These are phyloP conservation scores for Furculomyces boomerangus DNA, from an alignment of 371 early-diverging fungal species.

Conservation along the genomic window DNA sequence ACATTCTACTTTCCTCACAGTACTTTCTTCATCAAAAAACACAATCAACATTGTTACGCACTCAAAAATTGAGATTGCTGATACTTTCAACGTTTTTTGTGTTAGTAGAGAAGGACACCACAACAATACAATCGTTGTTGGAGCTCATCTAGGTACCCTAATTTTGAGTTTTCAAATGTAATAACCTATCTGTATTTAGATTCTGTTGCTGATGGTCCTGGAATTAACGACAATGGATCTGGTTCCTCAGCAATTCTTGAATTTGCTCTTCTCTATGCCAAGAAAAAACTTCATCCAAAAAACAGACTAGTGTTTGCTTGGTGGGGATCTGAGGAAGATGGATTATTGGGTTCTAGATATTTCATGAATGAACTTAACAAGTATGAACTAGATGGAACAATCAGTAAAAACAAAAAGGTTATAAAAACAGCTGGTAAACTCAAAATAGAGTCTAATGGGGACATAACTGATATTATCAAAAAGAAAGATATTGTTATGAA, in stretches of 20 bases:
- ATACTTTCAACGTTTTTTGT: slow-evolving; percentile 22
- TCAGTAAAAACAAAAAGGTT: too few species aligned
- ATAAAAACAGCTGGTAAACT: too few species aligned
- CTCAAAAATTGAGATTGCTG: slow-evolving; percentile 10
- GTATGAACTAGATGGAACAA: not conserved
- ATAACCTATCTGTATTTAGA: too few species aligned
- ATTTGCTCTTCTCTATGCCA: slow-evolving; percentile 27
- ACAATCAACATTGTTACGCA: slow-evolving; percentile 10
- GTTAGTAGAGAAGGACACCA: slow-evolving; percentile 14
- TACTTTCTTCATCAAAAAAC: not conserved
- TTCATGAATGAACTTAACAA: slow-evolving; percentile 30
- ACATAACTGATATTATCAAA: slow-evolving; percentile 9
- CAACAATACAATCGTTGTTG: slow-evolving; percentile 16
- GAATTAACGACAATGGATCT: slow-evolving; percentile 53
- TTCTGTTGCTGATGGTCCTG: slow-evolving; percentile 43
- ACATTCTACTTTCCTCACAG: slow-evolving; percentile 12
- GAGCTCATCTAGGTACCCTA: slow-evolving; percentile 13
- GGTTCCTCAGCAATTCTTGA: slow-evolving; percentile 46
- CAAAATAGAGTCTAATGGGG: too few species aligned
- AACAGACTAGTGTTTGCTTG: slow-evolving; percentile 37
- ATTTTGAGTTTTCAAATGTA: too few species aligned
- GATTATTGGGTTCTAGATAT: slow-evolving; percentile 50
- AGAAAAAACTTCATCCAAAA: slow-evolving; percentile 13
- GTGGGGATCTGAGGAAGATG: slow-evolving; percentile 67
- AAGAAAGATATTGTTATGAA: slow-evolving; percentile 32